Conservation (phyloP, 2,329 filamentous ascomycete species). For the Cladosporium phlei region DNA sequence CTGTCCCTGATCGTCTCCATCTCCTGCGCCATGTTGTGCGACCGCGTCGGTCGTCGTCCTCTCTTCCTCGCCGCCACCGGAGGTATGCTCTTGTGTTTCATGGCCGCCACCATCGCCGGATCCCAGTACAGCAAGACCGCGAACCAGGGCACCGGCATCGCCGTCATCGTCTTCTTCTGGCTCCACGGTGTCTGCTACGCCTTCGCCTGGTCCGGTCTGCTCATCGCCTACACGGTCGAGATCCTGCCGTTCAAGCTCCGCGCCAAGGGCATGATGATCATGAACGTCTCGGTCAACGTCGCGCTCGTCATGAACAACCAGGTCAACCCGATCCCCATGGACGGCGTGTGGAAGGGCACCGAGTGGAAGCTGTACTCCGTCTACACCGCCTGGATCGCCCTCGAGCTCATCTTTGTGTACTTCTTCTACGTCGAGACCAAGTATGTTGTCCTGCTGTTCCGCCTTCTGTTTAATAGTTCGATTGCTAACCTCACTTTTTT, state of each 20-base stretch:
- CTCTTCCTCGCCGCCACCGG: slow-evolving; percentile 31
- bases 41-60: slow-evolving; percentile 27
- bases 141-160: slow-evolving; percentile 38
- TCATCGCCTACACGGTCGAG: slow-evolving; percentile 50
- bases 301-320: slow-evolving; percentile 58
- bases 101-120: slow-evolving; percentile 20
- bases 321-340: slow-evolving; percentile 60
- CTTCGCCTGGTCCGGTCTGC: slow-evolving; percentile 48
- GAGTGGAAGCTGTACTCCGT: slow-evolving; percentile 65
- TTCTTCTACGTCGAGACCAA: slow-evolving; percentile 59
- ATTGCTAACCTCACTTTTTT: background rate
- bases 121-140: slow-evolving; percentile 19
- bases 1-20: slow-evolving; percentile 54
- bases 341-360: slow-evolving; percentile 39
- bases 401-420: slow-evolving; percentile 59
- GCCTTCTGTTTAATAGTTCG: background rate
- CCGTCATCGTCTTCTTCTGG: slow-evolving; percentile 49
- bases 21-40: slow-evolving; percentile 38
- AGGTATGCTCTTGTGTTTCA: slow-evolving; percentile 36
- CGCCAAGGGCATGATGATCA: slow-evolving; percentile 48
- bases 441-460: slow-evolving; percentile 1
- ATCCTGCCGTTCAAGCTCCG: slow-evolving; percentile 48
- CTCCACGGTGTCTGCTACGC: slow-evolving; percentile 50
- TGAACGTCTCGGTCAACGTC: slow-evolving; percentile 61
- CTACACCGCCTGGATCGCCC: slow-evolving; percentile 59